Conservation (phyloP, 2,329 filamentous ascomycete genomes). For the Aspergillus hiratsukae region DNA sequence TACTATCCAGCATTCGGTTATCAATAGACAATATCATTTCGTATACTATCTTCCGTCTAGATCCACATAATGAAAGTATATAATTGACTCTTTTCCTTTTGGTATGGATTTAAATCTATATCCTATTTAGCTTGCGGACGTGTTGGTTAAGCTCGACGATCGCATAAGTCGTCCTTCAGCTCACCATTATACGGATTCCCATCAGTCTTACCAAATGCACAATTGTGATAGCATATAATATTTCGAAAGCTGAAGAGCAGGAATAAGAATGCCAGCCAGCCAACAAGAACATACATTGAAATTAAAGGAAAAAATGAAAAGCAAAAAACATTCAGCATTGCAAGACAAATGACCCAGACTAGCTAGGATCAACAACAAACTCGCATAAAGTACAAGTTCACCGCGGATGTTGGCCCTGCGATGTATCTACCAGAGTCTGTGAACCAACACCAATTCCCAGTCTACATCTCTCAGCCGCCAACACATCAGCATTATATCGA, state of each 20-base stretch:
- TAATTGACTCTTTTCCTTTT: neutral
- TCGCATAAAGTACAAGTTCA: slow-evolving; percentile 24
- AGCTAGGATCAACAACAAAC: slow-evolving; percentile 16
- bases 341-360: slow-evolving; percentile 16
- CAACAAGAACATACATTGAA: slow-evolving; percentile 7
- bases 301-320: slow-evolving; percentile 1
- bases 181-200: neutral
- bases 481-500: slow-evolving; percentile 3
- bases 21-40: slow-evolving; percentile 14
- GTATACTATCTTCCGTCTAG: slow-evolving; percentile 1
- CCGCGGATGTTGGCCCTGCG: slow-evolving; percentile 15
- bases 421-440: slow-evolving; percentile 18
- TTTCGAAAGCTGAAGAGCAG: neutral
- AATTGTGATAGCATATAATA: neutral
- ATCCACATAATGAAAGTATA: neutral
- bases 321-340: slow-evolving; percentile 15
- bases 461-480: slow-evolving; percentile 6
- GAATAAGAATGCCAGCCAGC: neutral
- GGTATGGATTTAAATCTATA: neutral
- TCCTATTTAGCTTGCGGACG: no score
- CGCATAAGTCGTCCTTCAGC: neutral
- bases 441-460: slow-evolving; percentile 5
- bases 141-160: neutral
- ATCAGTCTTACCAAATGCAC: neutral
- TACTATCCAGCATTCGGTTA: neutral